phyloP scores from a whole-genome alignment of 2,329 filamentous ascomycete genomes.

The Paecilomyces sp. region DNA sequence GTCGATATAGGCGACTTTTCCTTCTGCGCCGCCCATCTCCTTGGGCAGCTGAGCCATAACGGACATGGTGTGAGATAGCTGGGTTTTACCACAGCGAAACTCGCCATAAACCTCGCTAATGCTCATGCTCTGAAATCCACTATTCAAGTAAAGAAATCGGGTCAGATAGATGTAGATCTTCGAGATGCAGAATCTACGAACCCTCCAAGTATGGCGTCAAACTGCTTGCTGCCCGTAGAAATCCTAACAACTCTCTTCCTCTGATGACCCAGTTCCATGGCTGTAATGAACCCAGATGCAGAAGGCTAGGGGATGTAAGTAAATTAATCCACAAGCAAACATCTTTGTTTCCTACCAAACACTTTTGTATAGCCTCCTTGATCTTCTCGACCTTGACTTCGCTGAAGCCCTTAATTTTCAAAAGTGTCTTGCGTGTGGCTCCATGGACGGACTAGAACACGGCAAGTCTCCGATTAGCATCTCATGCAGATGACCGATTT shows the following conservation, averaged over 20 bases:
- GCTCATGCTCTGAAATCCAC: constrained; percentile 63
- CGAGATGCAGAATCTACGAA: constrained; percentile 18
- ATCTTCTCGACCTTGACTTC: constrained; percentile 65
- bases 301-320: constrained; percentile 41
- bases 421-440: constrained; percentile 52
- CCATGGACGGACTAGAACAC: constrained; percentile 49
- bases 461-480: neutral
- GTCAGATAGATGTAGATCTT: neutral
- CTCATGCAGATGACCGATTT: neutral
- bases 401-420: constrained; percentile 64
- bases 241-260: constrained; percentile 59
- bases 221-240: constrained; percentile 63
- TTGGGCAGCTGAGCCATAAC: constrained; percentile 52
- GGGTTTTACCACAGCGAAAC: constrained; percentile 58
- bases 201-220: constrained; percentile 59
- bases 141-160: constrained; percentile 17
- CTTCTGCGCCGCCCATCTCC: constrained; percentile 59
- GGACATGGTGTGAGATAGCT: constrained; percentile 62
- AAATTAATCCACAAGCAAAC: neutral
- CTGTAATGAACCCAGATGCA: constrained; percentile 57
- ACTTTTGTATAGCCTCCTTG: constrained; percentile 59
- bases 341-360: constrained; percentile 37
- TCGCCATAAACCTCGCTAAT: constrained; percentile 50
- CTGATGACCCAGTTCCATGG: constrained; percentile 56
- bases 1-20: constrained; percentile 64